phyloP scores from a whole-genome alignment of 2,329 filamentous ascomycete species.

The Zymoseptoria pseudotritici region DNA sequence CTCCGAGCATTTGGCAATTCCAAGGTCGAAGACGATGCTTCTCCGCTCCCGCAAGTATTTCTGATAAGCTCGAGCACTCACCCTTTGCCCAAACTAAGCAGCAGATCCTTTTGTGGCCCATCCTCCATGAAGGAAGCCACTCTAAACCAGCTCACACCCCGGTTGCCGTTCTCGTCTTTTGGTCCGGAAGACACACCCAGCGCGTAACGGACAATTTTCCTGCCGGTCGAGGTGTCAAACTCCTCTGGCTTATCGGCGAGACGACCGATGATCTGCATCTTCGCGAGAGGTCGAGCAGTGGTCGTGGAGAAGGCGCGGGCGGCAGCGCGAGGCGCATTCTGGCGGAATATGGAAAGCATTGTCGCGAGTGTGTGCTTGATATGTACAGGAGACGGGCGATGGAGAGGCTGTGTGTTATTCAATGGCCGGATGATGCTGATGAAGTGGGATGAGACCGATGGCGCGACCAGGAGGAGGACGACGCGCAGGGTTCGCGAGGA shows the following conservation, averaged over 20 bases:
- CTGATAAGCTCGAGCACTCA: conserved; percentile 42
- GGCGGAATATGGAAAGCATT: conserved; percentile 43
- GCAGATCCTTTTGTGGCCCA: conserved; percentile 61
- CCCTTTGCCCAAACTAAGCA: conserved; percentile 76
- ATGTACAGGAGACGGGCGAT: not conserved
- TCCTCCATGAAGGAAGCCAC: conserved; percentile 65
- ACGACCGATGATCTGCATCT: conserved; percentile 80
- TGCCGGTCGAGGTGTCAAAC: conserved; percentile 59
- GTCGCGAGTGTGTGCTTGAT: conserved; percentile 11
- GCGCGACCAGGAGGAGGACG: not conserved
- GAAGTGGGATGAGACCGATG: not conserved
- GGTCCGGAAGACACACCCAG: conserved; percentile 63
- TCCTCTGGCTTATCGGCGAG: conserved; percentile 74
- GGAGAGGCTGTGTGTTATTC: not conserved
- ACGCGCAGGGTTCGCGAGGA: not conserved
- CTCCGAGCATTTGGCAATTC: not conserved
- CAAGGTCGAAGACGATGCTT: not conserved
- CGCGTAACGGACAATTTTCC: conserved; percentile 68
- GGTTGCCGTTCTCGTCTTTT: conserved; percentile 57
- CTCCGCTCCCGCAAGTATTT: not conserved
- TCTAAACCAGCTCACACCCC: conserved; percentile 77
- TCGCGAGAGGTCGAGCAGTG: conserved; percentile 56
- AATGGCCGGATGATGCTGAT: not conserved
- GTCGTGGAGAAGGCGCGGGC: conserved; percentile 72
- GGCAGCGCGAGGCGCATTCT: conserved; percentile 41